phyloP scores from a whole-genome alignment of 164 flowering plant species.

The Nelumbo lutea region DNA sequence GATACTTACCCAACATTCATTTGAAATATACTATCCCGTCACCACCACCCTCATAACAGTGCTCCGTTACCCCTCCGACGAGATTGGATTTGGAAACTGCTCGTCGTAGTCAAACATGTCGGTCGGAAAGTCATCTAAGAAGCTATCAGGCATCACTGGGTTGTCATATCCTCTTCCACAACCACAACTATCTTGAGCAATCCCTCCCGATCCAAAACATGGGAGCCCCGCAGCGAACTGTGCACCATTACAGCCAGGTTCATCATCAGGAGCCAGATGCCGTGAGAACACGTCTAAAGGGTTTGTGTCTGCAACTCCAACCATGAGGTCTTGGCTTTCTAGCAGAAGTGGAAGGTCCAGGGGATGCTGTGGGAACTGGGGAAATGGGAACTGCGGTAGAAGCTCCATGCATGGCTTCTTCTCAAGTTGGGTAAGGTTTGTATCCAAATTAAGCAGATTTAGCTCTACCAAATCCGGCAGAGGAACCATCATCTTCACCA shows the following conservation, averaged over 20 bases:
- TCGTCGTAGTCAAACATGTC: slow-evolving; percentile 42
- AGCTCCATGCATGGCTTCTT: slow-evolving; percentile 14
- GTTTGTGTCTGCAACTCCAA: slow-evolving; percentile 31
- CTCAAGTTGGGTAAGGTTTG: slow-evolving; percentile 17
- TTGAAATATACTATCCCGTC: too few species aligned
- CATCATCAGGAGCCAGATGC: slow-evolving; percentile 11
- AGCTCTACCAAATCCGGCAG: slow-evolving; percentile 33
- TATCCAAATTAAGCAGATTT: slow-evolving; percentile 14
- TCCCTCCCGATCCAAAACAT: slow-evolving; percentile 13
- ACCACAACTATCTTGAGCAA: slow-evolving; percentile 4
- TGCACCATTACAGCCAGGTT: slow-evolving; percentile 9
- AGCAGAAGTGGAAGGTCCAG: slow-evolving; percentile 26
- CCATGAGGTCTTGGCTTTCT: slow-evolving; percentile 34
- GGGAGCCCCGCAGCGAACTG: slow-evolving; percentile 13
- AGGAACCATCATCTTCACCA: slow-evolving; percentile 39
- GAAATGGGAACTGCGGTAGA: slow-evolving; percentile 15
- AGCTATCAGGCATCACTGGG: slow-evolving; percentile 36
- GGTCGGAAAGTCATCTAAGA: slow-evolving; percentile 69
- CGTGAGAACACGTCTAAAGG: slow-evolving; percentile 34
- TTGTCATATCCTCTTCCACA: slow-evolving; percentile 12
- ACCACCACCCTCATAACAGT: too few species aligned
- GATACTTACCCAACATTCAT: too few species aligned
- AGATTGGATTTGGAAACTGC: slow-evolving; percentile 28
- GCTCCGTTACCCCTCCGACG: slow-evolving; percentile 25
- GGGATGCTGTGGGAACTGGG: slow-evolving; percentile 23